A percentile compares a stretch with the other conserved stretches of the same genome.
Evolutionary conservation across 2,329 filamentous ascomycete species (phyloP).

Genomic region (Sclerotinia borealis): DNA sequence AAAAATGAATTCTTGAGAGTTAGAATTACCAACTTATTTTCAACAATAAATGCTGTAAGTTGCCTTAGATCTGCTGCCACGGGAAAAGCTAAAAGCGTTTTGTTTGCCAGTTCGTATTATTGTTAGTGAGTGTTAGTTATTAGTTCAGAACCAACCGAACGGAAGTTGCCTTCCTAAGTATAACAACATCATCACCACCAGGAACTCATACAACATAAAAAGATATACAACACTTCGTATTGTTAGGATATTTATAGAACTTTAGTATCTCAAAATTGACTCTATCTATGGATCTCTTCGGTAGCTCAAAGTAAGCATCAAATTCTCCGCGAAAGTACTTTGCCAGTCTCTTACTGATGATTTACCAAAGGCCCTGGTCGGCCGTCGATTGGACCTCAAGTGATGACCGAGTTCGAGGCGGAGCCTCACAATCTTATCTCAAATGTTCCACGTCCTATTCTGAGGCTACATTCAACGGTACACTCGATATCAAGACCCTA

Average conservation of each 20-base stretch:
- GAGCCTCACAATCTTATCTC: conserved; percentile 54
- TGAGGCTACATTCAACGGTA: conserved; percentile 54
- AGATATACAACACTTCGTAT: background rate
- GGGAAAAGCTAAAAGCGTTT: background rate
- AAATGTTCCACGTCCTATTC: conserved; percentile 29
- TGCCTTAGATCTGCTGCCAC: background rate
- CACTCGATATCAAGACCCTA: conserved; percentile 66
- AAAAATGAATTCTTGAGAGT: too few species aligned
- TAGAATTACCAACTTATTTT: too few species aligned
- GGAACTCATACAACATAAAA: too few species aligned
- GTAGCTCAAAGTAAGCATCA: conserved; percentile 24
- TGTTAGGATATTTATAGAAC: background rate
- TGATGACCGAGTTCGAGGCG: conserved; percentile 74
- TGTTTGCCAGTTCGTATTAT: background rate
- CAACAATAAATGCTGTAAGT: background rate
- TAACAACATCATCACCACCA: background rate
- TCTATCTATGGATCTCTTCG: conserved; percentile 19
- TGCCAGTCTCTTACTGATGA: background rate
- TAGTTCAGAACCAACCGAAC: background rate
- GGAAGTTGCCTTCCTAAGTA: background rate
- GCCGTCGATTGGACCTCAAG: conserved; percentile 58
- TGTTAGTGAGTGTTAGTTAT: too few species aligned
- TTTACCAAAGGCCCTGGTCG: conserved; percentile 50
- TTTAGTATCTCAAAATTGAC: background rate
- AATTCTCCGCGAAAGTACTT: background rate